A percentile compares a stretch with the other conserved stretches of the same genome.
These are phyloP conservation scores for Russula lepida DNA, from an alignment of 768 basidiomycete genomes.

Conservation along the genomic window DNA sequence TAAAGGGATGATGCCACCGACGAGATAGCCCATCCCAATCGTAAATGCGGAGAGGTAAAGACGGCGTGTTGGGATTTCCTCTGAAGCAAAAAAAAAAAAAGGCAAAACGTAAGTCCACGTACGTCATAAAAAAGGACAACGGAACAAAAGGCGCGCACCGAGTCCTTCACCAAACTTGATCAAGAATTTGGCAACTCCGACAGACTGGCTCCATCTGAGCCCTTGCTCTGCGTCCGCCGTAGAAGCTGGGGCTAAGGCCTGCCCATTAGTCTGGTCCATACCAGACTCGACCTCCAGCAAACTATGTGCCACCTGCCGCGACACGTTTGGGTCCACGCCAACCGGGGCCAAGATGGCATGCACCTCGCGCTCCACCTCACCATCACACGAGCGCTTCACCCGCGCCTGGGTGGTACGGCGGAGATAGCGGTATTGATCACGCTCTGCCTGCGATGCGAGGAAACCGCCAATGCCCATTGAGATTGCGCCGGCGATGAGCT, in stretches of 20 bases:
- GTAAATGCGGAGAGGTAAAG: constrained; percentile 89
- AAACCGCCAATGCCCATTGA: constrained; percentile 99
- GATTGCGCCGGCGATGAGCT: constrained; percentile 92
- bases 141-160: constrained; percentile 41
- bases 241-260: neutral
- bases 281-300: constrained; percentile 59
- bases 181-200: constrained; percentile 88
- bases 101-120: no score
- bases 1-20: constrained; percentile 90
- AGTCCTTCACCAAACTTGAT: constrained; percentile 94
- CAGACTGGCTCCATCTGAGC: constrained; percentile 62
- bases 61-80: constrained; percentile 80
- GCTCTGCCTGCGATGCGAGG: constrained; percentile 93
- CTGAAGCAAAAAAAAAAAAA: constrained; percentile 30
- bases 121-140: neutral
- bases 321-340: constrained; percentile 80
- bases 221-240: constrained; percentile 44
- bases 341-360: constrained; percentile 78
- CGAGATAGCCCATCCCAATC: constrained; percentile 88
- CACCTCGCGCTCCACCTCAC: constrained; percentile 96
- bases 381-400: constrained; percentile 81
- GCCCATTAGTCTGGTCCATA: neutral
- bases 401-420: constrained; percentile 65
- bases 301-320: constrained; percentile 66
- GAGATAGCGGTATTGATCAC: constrained; percentile 87